These are phyloP conservation scores for Voacanga thouarsii DNA, from an alignment of 257 asterid species.

Conservation along the genomic window DNA sequence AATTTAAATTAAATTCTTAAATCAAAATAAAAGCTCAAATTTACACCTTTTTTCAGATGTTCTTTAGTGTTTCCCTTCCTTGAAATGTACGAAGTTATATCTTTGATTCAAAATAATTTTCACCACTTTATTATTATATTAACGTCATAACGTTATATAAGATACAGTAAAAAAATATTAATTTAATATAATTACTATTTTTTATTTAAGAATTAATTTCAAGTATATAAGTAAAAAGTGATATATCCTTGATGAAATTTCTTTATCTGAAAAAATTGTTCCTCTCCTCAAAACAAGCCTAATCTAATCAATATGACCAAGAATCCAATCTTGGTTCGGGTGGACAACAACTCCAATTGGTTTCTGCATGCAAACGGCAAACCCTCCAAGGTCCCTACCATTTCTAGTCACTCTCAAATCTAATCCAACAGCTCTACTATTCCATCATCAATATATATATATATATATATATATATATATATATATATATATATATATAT, in stretches of 20 bases:
- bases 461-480: conserved; percentile 19
- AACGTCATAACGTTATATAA: no score
- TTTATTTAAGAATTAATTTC: no score
- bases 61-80: no score
- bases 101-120: no score
- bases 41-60: no score
- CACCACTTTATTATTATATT: neutral
- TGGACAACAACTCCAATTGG: conserved; percentile 34
- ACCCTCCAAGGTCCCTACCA: conserved; percentile 4
- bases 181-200: no score
- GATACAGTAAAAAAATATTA: neutral
- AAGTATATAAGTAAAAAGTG: no score
- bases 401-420: conserved; percentile 17
- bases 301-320: neutral
- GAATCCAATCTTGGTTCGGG: neutral
- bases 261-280: no score
- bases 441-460: conserved; percentile 9
- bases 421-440: conserved; percentile 25
- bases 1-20: no score
- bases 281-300: no score
- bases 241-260: neutral
- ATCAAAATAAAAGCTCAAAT: neutral
- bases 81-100: no score
- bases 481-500: conserved; percentile 27
- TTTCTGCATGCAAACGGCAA: conserved; percentile 2